Base-by-base conservation (phyloP, 176 grass and related monocot genomes). In the Hsuehochloa calcarea region DNA sequence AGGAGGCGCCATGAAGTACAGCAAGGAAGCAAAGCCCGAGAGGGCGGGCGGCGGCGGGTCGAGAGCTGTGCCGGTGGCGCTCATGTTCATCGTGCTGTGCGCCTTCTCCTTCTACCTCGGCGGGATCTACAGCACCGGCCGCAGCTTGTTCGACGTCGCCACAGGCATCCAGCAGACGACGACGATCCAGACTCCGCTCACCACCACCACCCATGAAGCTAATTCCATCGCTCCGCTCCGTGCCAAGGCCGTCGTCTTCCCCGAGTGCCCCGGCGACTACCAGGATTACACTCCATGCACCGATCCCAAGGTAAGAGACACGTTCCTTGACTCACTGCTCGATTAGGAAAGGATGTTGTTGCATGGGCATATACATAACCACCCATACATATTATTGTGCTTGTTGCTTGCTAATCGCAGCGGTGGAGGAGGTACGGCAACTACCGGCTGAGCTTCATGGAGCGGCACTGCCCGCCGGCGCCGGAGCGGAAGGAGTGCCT, bases 261-360 rank as follows among this genome's bases (percentile, higher is more conserved):
- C 89, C 5, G 95, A 98, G 89, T 98, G 95, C 82, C 86, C 90
- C 25, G 80, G 65, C 6, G 91, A 95, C 25, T 68, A 84, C 81
- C 95, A 98, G 92, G 95, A 98, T 83, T 98, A 95, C 89, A 98
- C 95, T 0, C 93, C 95, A 71, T 98, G 95, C 89, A 95, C 95
- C 15, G 91, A 98, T 74, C 95, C 95, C 39, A 92, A 89, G 90
- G 90, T 92, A 10, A 58, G 8, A 58, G 23, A 58, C 55, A 58
- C 55, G 29, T 58, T 58, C 22, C 55, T 58, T 4, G 55, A 23
- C 22, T 58, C 22, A 1, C 22, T 5, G 20, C 20, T 22, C 6
- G 52, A 55, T n/a, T 58, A 58, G n/a, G n/a, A n/a, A n/a, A n/a
- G n/a, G n/a, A n/a, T n/a, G n/a, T n/a, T 52, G 50, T 52, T 19